Base-by-base conservation (phyloP, 352 stramenopile genomes). In the Achlya hypogyna region DNA sequence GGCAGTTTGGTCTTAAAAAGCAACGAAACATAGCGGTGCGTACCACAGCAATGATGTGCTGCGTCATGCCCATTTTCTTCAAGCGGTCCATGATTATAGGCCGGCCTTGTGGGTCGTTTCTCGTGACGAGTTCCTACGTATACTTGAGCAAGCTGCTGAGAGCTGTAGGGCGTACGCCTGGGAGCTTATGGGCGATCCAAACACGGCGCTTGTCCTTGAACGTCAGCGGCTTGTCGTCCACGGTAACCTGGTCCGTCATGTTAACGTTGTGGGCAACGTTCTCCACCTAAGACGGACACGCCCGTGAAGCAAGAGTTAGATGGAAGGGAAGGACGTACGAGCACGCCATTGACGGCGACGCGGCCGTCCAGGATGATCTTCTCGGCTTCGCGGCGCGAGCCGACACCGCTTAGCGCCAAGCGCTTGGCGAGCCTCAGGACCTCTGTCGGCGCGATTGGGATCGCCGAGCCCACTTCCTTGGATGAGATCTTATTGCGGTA, bases 41-140 rank as follows among this genome's bases (percentile, higher is more conserved):
- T 68, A 91, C 88, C 60, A 97, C 88, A 8, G 89, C 81, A 78
- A 96, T 96, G 68, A 97, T 80, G 70, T 95, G 85, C 62, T 89
- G 73, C 22, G 75, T 75, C 31, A 96, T 72, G 0, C 86, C 86
- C 84, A 96, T 96, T 20, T 77, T 53, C 5, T 78, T 75, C 47
- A 97, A 73, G 12, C 89, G 86, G 54, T 92, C 79, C 56, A 97
- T 96, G 65, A 97, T 92, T 29, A 88, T 97, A 5, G 78, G 73
- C 4, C 91, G 75, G 16, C 84, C 82, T 51, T 95, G 65, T 25
- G 86, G 85, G 52, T 96, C 88, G 43, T 70, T 86, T 20, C 71
- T 75, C 12, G 86, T 93, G 65, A 95, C 83, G 29, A 96, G 73
- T 35, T 96, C 86, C 73, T 91, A 60, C 64, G 29, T 29, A 25